Evolutionary conservation across 345 rosid genomes (phyloP).

Genomic region (Fremontodendron californicum): DNA sequence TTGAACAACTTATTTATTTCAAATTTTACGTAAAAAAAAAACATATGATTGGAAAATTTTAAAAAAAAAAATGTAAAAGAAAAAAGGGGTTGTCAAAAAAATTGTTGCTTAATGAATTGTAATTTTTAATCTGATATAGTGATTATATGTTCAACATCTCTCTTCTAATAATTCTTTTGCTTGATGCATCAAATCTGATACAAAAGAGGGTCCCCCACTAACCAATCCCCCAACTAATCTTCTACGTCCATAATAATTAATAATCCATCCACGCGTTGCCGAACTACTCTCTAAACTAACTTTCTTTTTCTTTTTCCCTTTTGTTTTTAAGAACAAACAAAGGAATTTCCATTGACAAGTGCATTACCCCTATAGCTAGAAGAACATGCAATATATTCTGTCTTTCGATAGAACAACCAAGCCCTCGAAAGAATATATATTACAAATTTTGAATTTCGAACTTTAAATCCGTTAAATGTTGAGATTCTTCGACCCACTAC

Average conservation of each 20-base stretch:
- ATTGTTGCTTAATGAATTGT: background rate
- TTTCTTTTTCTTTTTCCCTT: no score
- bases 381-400: background rate
- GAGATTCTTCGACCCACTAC: background rate
- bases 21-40: no score
- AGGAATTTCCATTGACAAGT: background rate
- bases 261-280: background rate
- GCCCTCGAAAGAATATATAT: no score
- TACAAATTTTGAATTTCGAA: no score
- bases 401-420: background rate
- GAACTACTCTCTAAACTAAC: background rate
- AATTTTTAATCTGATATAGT: background rate
- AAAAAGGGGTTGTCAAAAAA: no score
- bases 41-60: no score
- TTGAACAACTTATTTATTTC: no score
- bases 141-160: background rate
- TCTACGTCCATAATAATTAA: background rate
- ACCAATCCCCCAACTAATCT: background rate
- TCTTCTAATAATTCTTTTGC: background rate
- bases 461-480: no score
- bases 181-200: conserved; percentile 6
- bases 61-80: no score
- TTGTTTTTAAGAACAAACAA: background rate
- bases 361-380: background rate
- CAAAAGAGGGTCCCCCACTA: background rate